These are phyloP conservation scores for Fusarium sp. DNA, from an alignment of 2,329 filamentous ascomycete genomes.

Conservation along the genomic window DNA sequence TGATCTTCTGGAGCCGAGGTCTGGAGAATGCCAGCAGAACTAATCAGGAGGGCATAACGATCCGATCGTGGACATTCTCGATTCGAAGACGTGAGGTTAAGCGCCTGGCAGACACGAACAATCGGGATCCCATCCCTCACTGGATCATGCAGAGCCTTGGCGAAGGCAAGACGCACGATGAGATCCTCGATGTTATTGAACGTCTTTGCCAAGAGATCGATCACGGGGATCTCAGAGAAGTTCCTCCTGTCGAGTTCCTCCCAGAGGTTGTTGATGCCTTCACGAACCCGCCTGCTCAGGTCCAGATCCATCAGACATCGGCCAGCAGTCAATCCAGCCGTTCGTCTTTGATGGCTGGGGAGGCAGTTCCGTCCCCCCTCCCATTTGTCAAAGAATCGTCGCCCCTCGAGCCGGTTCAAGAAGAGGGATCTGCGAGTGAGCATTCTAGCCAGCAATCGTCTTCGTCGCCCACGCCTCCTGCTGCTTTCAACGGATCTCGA, in stretches of 20 bases:
- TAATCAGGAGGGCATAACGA: slow-evolving; percentile 46
- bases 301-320: slow-evolving; percentile 22
- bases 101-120: slow-evolving; percentile 55
- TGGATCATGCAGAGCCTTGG: slow-evolving; percentile 62
- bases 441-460: slow-evolving; percentile 17
- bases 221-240: slow-evolving; percentile 53
- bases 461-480: slow-evolving; percentile 31
- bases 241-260: slow-evolving; percentile 69
- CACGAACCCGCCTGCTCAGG: slow-evolving; percentile 31
- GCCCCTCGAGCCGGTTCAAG: slow-evolving; percentile 40
- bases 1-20: slow-evolving; percentile 70
- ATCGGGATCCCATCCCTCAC: slow-evolving; percentile 41
- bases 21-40: slow-evolving; percentile 52
- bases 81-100: slow-evolving; percentile 73
- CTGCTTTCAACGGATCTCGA: slow-evolving; percentile 18
- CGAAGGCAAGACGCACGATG: slow-evolving; percentile 58
- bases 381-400: slow-evolving; percentile 41
- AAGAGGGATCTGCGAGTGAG: slow-evolving; percentile 30
- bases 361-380: slow-evolving; percentile 33
- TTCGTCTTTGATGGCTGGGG: slow-evolving; percentile 18
- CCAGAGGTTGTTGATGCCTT: slow-evolving; percentile 61
- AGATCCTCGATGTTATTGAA: slow-evolving; percentile 60
- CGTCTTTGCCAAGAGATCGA: slow-evolving; percentile 59
- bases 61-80: slow-evolving; percentile 66
- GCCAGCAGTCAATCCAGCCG: slow-evolving; percentile 10